Evolutionary conservation across 2,329 filamentous ascomycete species (phyloP).

Genomic region (Xylaria sp.): DNA sequence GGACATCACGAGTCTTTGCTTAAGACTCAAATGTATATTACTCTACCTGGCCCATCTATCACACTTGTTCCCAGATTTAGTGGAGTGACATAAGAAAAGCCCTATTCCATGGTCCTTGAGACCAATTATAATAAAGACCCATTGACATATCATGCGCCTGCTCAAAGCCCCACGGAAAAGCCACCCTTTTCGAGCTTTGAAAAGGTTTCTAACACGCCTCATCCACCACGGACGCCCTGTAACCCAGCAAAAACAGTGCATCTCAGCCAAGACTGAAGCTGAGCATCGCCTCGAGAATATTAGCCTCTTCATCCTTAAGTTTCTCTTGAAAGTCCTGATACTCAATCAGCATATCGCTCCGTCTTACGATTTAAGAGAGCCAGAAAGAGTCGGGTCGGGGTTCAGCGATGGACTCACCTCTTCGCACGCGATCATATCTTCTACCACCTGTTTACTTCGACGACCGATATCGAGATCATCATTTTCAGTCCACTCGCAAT

Average conservation of each 20-base stretch:
- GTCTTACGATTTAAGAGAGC: slow-evolving; percentile 41
- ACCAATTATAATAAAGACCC: slow-evolving; percentile 5
- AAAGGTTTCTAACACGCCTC: slow-evolving; percentile 35
- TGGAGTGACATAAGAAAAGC: neutral
- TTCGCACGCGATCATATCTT: slow-evolving; percentile 47
- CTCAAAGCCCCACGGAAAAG: slow-evolving; percentile 27
- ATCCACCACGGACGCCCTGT: slow-evolving; percentile 12
- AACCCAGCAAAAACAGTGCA: slow-evolving; percentile 3
- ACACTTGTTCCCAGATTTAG: slow-evolving; percentile 3
- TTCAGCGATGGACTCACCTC: slow-evolving; percentile 41
- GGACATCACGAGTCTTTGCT: slow-evolving; percentile 11
- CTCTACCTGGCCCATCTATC: slow-evolving; percentile 2
- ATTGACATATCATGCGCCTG: slow-evolving; percentile 30
- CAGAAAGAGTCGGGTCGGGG: slow-evolving; percentile 22
- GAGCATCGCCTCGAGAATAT: slow-evolving; percentile 43
- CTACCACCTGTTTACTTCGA: slow-evolving; percentile 42
- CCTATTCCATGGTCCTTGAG: neutral
- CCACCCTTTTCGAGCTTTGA: slow-evolving; percentile 34
- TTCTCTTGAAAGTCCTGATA: slow-evolving; percentile 46
- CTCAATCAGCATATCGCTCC: slow-evolving; percentile 45
- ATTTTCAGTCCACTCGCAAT: slow-evolving; percentile 32
- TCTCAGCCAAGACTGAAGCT: slow-evolving; percentile 33
- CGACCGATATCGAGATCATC: slow-evolving; percentile 41
- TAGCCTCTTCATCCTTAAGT: slow-evolving; percentile 43
- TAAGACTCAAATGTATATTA: slow-evolving; percentile 1